Percentiles rank a stretch among this genome's conserved stretches.
These are phyloP conservation scores for Prinsepia uniflora DNA, from an alignment of 306 rosid species.

Conservation along the genomic window DNA sequence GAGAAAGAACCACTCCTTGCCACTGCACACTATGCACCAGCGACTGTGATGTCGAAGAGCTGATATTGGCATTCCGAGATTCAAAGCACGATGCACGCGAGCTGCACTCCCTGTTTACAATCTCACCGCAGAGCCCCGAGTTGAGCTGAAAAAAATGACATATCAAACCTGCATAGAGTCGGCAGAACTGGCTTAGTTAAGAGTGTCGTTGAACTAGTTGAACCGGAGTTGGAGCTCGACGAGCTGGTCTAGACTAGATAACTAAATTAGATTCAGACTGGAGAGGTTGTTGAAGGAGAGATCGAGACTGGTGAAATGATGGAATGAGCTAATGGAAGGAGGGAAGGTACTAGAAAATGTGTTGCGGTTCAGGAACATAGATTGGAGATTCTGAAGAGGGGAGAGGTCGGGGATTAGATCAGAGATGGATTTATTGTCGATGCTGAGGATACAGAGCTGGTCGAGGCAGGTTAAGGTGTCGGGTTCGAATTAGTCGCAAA, in stretches of 20 bases:
- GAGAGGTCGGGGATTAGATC: conserved; percentile 83
- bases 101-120: conserved; percentile 46
- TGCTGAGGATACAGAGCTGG: conserved; percentile 75
- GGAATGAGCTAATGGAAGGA: conserved; percentile 50
- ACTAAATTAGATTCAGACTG: conserved; percentile 41
- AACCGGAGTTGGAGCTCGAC: conserved; percentile 50
- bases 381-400: conserved; percentile 53
- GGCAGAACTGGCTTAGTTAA: conserved; percentile 57
- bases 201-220: conserved; percentile 51
- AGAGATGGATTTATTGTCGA: conserved; percentile 68
- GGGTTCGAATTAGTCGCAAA: conserved; percentile 50
- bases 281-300: conserved; percentile 57
- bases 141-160: conserved; percentile 55
- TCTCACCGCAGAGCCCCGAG: conserved; percentile 69
- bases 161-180: conserved; percentile 41
- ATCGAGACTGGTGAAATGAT: conserved; percentile 49
- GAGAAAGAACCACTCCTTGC: conserved; percentile 45
- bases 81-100: conserved; percentile 52
- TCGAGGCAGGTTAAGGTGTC: conserved; percentile 54
- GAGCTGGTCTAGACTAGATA: conserved; percentile 49
- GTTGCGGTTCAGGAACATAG: conserved; percentile 57
- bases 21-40: conserved; percentile 47
- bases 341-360: conserved; percentile 63
- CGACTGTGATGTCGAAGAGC: conserved; percentile 36
- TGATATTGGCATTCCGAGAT: conserved; percentile 27